Conservation (phyloP, 257 asterid genomes). For the Paraleonurus japonicus region DNA sequence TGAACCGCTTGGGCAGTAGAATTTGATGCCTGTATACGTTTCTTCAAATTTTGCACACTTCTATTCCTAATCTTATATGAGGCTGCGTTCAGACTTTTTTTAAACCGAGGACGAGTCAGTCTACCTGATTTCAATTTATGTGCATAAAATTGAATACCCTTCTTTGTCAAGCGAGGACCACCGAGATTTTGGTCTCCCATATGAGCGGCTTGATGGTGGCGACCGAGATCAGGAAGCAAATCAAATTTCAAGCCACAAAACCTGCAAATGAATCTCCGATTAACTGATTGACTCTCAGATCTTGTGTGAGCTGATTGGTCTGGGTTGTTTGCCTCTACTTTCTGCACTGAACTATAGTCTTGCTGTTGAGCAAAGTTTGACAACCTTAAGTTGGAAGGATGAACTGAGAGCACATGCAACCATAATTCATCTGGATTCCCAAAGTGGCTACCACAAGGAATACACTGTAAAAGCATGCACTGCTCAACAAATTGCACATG, state of each 20-base stretch:
- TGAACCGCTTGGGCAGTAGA: slow-evolving; percentile 42
- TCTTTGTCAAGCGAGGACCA: slow-evolving; percentile 67
- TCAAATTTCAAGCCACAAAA: slow-evolving; percentile 96
- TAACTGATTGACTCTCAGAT: slow-evolving; percentile 45
- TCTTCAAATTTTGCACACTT: slow-evolving; percentile 71
- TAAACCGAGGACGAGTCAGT: slow-evolving; percentile 71
- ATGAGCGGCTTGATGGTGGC: slow-evolving; percentile 99
- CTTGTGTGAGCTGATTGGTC: slow-evolving; percentile 32
- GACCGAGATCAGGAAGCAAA: slow-evolving; percentile 98
- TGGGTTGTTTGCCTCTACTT: slow-evolving; percentile 36
- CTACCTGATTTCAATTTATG: slow-evolving; percentile 84
- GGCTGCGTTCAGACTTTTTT: slow-evolving; percentile 62
- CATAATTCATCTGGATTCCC: slow-evolving; percentile 87
- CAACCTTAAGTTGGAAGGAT: slow-evolving; percentile 56
- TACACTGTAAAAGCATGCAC: slow-evolving; percentile 96
- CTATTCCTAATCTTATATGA: slow-evolving; percentile 74
- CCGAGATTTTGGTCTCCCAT: slow-evolving; percentile 57
- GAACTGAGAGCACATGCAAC: slow-evolving; percentile 78
- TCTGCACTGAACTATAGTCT: slow-evolving; percentile 34
- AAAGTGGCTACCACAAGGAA: slow-evolving; percentile 80
- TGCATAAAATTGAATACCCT: slow-evolving; percentile 75
- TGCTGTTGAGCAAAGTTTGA: slow-evolving; percentile 42
- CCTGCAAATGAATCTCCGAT: slow-evolving; percentile 71
- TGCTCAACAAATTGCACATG: slow-evolving; percentile 85
- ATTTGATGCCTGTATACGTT: slow-evolving; percentile 57